Base-by-base conservation (phyloP, 495 filamentous ascomycete genomes). In the Hyaloscypha hepaticicola region DNA sequence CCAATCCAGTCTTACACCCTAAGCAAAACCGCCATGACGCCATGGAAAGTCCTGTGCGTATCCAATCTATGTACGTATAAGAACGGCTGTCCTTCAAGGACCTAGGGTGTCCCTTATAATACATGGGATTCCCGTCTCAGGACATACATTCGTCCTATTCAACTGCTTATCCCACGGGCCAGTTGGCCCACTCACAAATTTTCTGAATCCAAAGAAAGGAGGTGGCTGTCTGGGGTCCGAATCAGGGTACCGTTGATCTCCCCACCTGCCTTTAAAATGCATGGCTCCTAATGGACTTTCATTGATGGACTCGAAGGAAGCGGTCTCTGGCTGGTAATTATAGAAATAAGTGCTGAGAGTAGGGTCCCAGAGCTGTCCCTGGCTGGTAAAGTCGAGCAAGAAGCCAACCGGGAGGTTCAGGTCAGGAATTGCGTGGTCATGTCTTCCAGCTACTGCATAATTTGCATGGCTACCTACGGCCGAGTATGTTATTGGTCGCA, bases 391-490 rank as follows among this genome's bases (percentile, higher is more conserved):
- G 69, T 99, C 95, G 74, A 91, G 87, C 12, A 99, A 84, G 33
- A 97, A 82, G 51, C 90, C 87, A 73, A 87, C 92, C 1, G 95
- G 95, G 22, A 98, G 83, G 51, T 96, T 83, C 67, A 97, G 96
- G 19, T 90, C 86, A 63, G 98, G 95, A 16, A 87, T 75, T 5
- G 67, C 65, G 52, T 72, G 70, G 62, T 72, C 70, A 59, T 72
- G 70, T 22, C 62, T 65, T 0, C 93, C 95, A 1, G 90, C 81
- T 1, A 85, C 89, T 31, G 92, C 91, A 73, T 97, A 99, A 88
- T 96, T 97, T 62, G 95, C 95, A 74, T 99, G 95, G 29, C 90
- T 93, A 58, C 95, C 95, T 2, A 85, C 82, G 1, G 94, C 95
- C 22, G 91, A 93, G 78, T 96, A 99, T 51, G 90, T 85, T 31